Percentiles rank a stretch among this genome's conserved stretches.
phyloP scores from a whole-genome alignment of 306 rosid species.

The Datisca glomerata region DNA sequence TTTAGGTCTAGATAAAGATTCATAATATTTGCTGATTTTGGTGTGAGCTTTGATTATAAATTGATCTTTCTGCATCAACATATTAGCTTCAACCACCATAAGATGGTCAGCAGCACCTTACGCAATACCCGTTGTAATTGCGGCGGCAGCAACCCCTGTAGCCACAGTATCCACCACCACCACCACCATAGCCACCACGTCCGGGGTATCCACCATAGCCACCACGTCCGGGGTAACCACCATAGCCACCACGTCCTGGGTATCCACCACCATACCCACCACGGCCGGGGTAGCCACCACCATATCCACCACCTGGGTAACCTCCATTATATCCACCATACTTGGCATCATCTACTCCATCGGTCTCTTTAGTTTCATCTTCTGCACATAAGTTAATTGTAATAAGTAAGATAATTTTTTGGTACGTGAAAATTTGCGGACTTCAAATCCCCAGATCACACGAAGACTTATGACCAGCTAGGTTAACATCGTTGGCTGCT shows the following conservation, averaged over 20 bases:
- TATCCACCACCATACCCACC: neutral
- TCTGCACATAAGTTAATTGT: slow-evolving; percentile 2
- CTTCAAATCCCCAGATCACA: too few relatives aligned
- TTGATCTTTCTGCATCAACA: slow-evolving; percentile 21
- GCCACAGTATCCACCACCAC: slow-evolving; percentile 32
- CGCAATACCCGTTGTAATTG: slow-evolving; percentile 36
- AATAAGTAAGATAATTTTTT: too few relatives aligned
- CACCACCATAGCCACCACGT: slow-evolving; percentile 8
- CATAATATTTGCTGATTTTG: too few relatives aligned
- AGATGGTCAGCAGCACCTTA: too few relatives aligned
- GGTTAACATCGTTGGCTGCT: too few relatives aligned
- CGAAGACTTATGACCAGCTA: too few relatives aligned
- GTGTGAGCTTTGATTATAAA: slow-evolving; percentile 13
- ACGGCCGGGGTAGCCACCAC: neutral
- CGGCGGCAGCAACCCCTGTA: slow-evolving; percentile 20
- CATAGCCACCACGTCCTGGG: neutral
- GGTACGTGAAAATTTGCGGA: too few relatives aligned
- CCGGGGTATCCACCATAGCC: neutral
- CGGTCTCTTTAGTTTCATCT: neutral
- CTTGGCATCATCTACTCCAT: slow-evolving; percentile 8
- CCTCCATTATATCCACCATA: slow-evolving; percentile 4
- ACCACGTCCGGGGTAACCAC: neutral
- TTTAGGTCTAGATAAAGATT: too few relatives aligned
- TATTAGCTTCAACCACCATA: slow-evolving; percentile 37
- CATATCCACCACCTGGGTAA: neutral